Evolutionary conservation across 108 stramenopile genomes (phyloP).

Genomic region (Discostella stelligeroides): DNA sequence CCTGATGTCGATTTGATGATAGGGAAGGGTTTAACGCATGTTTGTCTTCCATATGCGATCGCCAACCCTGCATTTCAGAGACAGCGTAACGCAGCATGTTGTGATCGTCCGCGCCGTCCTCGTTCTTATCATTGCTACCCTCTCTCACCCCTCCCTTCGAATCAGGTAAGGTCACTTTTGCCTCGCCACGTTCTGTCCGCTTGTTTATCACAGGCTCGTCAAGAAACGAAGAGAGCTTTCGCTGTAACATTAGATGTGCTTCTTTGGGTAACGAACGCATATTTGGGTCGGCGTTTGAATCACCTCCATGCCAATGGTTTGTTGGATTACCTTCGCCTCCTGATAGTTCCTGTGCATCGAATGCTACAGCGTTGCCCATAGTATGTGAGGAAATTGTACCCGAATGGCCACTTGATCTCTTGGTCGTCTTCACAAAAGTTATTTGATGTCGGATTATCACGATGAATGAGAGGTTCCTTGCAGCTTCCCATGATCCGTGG

Average conservation of each 20-base stretch:
- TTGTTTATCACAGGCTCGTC: constrained; percentile 66
- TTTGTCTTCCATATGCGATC: constrained; percentile 86
- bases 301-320: too few relatives aligned
- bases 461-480: too few relatives aligned
- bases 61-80: constrained; percentile 86
- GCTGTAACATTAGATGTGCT: constrained; percentile 6
- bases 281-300: too few relatives aligned
- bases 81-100: constrained; percentile 43
- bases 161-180: constrained; percentile 40
- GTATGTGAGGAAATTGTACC: too few relatives aligned
- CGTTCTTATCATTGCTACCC: background rate
- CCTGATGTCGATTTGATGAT: constrained; percentile 11
- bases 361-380: background rate
- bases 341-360: background rate
- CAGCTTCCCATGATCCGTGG: too few relatives aligned
- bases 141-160: constrained; percentile 18
- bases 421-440: too few relatives aligned
- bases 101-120: background rate
- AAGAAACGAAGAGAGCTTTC: constrained; percentile 38
- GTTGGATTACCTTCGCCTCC: background rate
- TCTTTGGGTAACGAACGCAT: background rate
- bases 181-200: constrained; percentile 58
- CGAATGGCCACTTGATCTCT: too few relatives aligned
- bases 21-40: constrained; percentile 55
- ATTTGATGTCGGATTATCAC: too few relatives aligned